A percentile compares a stretch with the other conserved stretches of the same genome.
These are phyloP conservation scores for Blakeslea trispora DNA, from an alignment of 371 early-diverging fungal species.

Conservation along the genomic window DNA sequence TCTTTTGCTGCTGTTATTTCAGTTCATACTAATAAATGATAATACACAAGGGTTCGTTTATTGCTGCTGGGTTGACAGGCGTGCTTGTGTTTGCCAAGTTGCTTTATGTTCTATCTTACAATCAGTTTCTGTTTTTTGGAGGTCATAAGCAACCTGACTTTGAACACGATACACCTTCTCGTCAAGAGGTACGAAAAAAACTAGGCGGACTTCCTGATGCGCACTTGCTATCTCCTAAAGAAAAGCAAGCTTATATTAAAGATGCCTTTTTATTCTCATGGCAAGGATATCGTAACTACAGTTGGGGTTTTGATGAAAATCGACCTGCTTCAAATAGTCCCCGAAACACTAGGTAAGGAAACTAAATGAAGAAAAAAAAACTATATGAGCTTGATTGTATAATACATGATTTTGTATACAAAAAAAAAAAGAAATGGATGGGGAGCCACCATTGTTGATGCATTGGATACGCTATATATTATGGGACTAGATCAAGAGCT, in stretches of 20 bases:
- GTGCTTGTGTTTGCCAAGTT: neutral
- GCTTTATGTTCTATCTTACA: neutral
- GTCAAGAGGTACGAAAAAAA: constrained; percentile 16
- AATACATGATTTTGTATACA: no score
- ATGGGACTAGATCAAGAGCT: constrained; percentile 78
- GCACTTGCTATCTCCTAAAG: constrained; percentile 24
- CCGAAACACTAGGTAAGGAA: constrained; percentile 52
- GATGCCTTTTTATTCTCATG: constrained; percentile 69
- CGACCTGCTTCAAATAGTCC: constrained; percentile 43
- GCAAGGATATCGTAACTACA: constrained; percentile 70
- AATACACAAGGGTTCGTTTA: no score
- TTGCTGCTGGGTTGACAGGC: neutral
- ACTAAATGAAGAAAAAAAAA: neutral
- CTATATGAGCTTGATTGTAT: neutral
- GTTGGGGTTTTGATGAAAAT: constrained; percentile 67
- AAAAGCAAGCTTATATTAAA: constrained; percentile 47
- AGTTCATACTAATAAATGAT: no score
- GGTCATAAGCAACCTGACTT: constrained; percentile 1
- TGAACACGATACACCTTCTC: neutral
- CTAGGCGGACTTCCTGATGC: constrained; percentile 30
- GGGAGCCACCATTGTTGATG: constrained; percentile 76
- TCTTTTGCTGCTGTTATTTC: neutral
- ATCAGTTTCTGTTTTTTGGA: constrained; percentile 11
- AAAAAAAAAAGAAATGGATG: constrained; percentile 29
- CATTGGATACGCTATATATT: constrained; percentile 79